Base-by-base conservation (phyloP, 139 green algal genomes). In the Closterium sp. region DNA sequence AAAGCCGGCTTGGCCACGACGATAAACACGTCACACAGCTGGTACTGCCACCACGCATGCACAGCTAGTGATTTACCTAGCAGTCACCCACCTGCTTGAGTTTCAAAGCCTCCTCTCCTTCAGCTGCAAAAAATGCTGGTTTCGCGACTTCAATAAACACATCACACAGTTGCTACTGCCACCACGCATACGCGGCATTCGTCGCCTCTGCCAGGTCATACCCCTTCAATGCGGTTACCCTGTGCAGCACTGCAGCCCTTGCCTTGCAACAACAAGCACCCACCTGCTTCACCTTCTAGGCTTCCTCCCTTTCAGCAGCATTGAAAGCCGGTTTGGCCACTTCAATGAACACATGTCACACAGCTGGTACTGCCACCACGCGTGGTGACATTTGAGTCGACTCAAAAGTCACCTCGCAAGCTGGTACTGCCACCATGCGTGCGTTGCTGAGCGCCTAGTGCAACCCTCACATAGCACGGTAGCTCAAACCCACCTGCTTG, bases 291-390 rank as follows among this genome's bases (percentile, higher is more conserved):
- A 62, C 5, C 42, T 62, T 62, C 42, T 13, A 62, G 5, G 42
- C 42, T 24, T 31, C 30, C 30, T 88, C 85, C 85, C 30, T 9
- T 4, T 92, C 70, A 50, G 5, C 21, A 5, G 13, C 88, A 22
- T 29, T 86, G 92, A 96, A 45, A 27, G 92, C 31, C 5, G 93
- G 91, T 91, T 99, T 99, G 94, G 97, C 96, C 31, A 99, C 94
- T 96, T 99, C 98, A 89, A 99, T 99, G 96, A 98, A 99, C 73
- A 99, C 97, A n/a, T n/a, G 93, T 99, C 98, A 95, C 98, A 99
- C 91, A 99, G 91, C 86, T 98, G 96, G 93, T 99, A 98, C 96
- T 99, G 97, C 97, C 97, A 98, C 91, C 97, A 99, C 42, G 90
- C 91, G n/a, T n/a, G n/a, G n/a, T n/a, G n/a, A n/a, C n/a, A n/a